Base-by-base conservation (phyloP, 2,329 filamentous ascomycete genomes). In the Cryphonectria nitschkei region DNA sequence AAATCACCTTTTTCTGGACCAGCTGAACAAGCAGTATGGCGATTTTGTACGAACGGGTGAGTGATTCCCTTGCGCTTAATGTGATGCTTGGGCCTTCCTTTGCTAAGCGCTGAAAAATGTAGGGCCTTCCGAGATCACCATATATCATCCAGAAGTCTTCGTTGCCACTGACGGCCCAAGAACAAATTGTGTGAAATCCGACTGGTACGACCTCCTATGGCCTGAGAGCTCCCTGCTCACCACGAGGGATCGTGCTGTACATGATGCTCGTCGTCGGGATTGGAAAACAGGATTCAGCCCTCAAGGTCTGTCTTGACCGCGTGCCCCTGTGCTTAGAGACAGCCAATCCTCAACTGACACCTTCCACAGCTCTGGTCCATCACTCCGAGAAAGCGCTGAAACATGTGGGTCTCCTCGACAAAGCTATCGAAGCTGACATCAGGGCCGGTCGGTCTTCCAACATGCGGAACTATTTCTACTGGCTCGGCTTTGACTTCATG, bases 401-500 rank as follows among this genome's bases (percentile, higher is more conserved):
- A n/a, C 52, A 61, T 26, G 26, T 50, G 8, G 54, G 37, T n/a
- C 74, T n/a, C 65, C 73, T 76, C 39, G 73, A 75, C 26, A 37
- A 70, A 29, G 66, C 63, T 39, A 74, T 77, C 60, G 70, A 75
- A 58, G 68, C 63, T 34, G 69, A 76, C 65, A 70, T 69, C 61
- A 70, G 73, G 64, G 56, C 54, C 8, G 62, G 69, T 34, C 54
- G 68, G 29, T 29, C 71, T 14, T 74, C 73, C 0, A 72, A 75
- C 43, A 65, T 76, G 29, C 72, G 74, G 16, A 70, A 75, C 43
- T 68, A 75, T 1, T 73, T 78, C 32, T 76, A 75, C 67, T 79
- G 77, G 77, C 77, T 80, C 26, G 73, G 72, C 1, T 78, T 78
- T 16, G 77, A 81, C 46, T 75, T 80, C 52, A 82, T 83, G 76